These are phyloP conservation scores for Gaeumannomyces tritici DNA, from an alignment of 2,329 filamentous ascomycete genomes.

Conservation along the genomic window DNA sequence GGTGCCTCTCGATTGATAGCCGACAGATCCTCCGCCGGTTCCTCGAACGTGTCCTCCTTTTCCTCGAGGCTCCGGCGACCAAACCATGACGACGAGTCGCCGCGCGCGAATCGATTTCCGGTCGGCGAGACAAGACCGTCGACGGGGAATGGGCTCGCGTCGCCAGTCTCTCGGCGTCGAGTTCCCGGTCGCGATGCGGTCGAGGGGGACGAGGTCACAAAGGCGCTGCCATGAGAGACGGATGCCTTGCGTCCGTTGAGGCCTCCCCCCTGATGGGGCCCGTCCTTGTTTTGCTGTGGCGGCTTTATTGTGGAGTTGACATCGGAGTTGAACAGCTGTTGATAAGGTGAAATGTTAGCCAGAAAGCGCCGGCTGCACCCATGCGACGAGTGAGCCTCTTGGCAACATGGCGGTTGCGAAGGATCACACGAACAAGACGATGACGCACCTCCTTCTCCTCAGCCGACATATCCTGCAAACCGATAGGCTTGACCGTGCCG, in stretches of 20 bases:
- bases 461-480: conserved; percentile 57
- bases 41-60: conserved; percentile 43
- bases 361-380: conserved; percentile 4
- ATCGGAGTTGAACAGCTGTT: conserved; percentile 68
- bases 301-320: conserved; percentile 93
- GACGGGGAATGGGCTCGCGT: conserved; percentile 53
- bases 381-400: conserved; percentile 6
- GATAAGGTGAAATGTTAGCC: background rate
- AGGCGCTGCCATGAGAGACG: conserved; percentile 62
- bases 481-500: conserved; percentile 61
- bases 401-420: background rate
- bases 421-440: background rate
- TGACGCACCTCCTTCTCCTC: conserved; percentile 50
- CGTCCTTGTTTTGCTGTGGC: conserved; percentile 62
- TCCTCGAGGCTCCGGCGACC: conserved; percentile 42
- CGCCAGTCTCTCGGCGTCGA: conserved; percentile 72
- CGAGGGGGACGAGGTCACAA: conserved; percentile 65
- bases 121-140: conserved; percentile 51
- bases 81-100: conserved; percentile 51
- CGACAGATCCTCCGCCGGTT: conserved; percentile 37
- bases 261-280: conserved; percentile 44
- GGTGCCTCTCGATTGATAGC: conserved; percentile 10
- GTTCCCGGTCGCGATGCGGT: conserved; percentile 61
- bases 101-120: conserved; percentile 47
- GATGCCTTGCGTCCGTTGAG: conserved; percentile 71